A percentile compares a stretch with the other conserved stretches of the same genome.
These are phyloP conservation scores for Dipodascus albidus DNA, from an alignment of 805 yeast species.

Conservation along the genomic window DNA sequence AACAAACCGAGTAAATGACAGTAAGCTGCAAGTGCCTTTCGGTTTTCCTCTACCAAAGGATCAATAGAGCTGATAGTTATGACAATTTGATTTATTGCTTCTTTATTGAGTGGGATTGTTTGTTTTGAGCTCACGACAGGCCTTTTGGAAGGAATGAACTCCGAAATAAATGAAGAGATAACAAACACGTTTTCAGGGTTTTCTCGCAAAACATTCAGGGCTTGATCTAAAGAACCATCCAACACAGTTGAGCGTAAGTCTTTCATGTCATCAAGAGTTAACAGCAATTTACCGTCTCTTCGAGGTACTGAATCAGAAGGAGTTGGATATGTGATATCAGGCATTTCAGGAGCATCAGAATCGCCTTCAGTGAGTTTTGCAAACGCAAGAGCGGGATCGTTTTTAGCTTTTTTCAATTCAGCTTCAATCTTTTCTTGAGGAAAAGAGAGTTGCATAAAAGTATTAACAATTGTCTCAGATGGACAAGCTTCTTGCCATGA, in stretches of 20 bases:
- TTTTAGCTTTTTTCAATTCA: slow-evolving; percentile 6
- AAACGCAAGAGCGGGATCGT: not conserved
- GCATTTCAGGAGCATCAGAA: slow-evolving; percentile 2
- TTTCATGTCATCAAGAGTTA: slow-evolving; percentile 14
- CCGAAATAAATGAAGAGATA: slow-evolving; percentile 11
- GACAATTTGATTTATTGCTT: slow-evolving; percentile 7
- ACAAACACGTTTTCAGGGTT: slow-evolving; percentile 17
- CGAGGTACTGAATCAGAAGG: slow-evolving; percentile 12
- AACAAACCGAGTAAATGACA: slow-evolving; percentile 19
- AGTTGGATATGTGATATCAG: not conserved
- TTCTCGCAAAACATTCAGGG: slow-evolving; percentile 12
- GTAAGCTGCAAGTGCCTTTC: slow-evolving; percentile 9
- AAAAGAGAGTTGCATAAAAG: slow-evolving; percentile 7
- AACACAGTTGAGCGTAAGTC: slow-evolving; percentile 15
- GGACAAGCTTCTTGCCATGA: slow-evolving; percentile 17
- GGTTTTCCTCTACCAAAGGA: slow-evolving; percentile 2
- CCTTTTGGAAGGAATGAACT: slow-evolving; percentile 7
- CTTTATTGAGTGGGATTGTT: slow-evolving; percentile 8
- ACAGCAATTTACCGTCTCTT: slow-evolving; percentile 9
- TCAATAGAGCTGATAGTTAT: slow-evolving; percentile 8
- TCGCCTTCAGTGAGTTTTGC: not conserved
- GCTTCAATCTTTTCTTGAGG: slow-evolving; percentile 8
- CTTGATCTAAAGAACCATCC: slow-evolving; percentile 11
- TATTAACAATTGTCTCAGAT: slow-evolving; percentile 16
- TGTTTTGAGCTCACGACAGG: not conserved